Conservation (phyloP, 2,329 filamentous ascomycete genomes). For the Fusarium foetens region DNA sequence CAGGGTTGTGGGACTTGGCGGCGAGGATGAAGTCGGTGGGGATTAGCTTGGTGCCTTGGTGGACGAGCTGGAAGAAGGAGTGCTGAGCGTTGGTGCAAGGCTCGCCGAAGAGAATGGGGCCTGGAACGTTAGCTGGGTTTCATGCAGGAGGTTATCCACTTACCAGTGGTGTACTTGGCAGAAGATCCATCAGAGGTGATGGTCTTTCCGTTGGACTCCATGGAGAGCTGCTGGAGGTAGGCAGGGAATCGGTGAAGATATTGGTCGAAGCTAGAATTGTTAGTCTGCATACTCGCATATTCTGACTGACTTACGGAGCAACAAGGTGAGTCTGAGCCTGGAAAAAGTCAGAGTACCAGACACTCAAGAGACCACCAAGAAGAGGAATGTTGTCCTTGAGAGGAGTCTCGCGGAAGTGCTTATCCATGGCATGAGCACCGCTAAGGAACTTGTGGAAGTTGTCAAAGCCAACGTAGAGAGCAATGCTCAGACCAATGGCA, state of each 20-base stretch:
- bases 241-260: constrained; percentile 99
- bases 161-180: constrained; percentile 94
- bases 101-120: constrained; percentile 95
- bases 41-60: constrained; percentile 99
- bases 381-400: constrained; percentile 95
- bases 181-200: constrained; percentile 89
- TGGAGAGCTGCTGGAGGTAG: constrained; percentile 98
- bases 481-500: constrained; percentile 94
- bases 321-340: constrained; percentile 97
- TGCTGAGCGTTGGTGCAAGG: constrained; percentile 99
- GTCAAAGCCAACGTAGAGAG: constrained; percentile 94
- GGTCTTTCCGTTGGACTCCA: constrained; percentile 99
- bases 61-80: constrained; percentile 99
- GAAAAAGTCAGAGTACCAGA: constrained; percentile 99
- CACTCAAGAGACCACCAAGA: constrained; percentile 90
- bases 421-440: constrained; percentile 97
- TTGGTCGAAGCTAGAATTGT: constrained; percentile 81
- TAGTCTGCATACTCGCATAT: not conserved
- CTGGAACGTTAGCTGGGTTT: constrained; percentile 44
- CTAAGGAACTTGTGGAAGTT: constrained; percentile 97
- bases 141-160: constrained; percentile 13
- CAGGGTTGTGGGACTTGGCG: constrained; percentile 95
- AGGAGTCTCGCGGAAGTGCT: constrained; percentile 93
- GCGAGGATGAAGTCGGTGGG: constrained; percentile 98
- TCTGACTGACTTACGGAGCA: constrained; percentile 74